A percentile compares a stretch with the other conserved stretches of the same genome.
These are phyloP conservation scores for Rhizoclosmatium globosum DNA, from an alignment of 192 early-diverging fungal species.

Conservation along the genomic window DNA sequence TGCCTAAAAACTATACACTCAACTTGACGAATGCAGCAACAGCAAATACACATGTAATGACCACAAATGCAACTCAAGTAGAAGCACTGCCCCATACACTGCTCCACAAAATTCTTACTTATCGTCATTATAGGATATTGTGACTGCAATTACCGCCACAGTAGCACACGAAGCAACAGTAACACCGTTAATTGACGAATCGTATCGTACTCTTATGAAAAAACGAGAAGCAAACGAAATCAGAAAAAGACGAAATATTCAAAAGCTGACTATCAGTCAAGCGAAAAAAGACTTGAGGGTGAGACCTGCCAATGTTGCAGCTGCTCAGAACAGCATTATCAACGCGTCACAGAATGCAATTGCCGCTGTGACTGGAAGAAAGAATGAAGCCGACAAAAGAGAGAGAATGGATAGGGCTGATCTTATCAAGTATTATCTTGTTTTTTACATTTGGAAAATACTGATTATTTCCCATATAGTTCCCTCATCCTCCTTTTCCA, in stretches of 20 bases:
- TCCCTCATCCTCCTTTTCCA: constrained; percentile 84
- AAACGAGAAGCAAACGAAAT: constrained; percentile 5
- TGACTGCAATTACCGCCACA: constrained; percentile 40
- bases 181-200: constrained; percentile 5
- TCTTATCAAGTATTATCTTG: constrained; percentile 69
- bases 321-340: not conserved
- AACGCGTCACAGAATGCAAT: not conserved
- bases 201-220: not conserved
- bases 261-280: not conserved
- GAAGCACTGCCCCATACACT: too few relatives aligned
- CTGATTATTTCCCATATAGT: not conserved
- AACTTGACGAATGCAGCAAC: constrained; percentile 74
- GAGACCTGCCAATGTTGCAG: constrained; percentile 1
- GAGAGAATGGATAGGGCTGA: constrained; percentile 87
- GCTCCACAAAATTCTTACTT: too few relatives aligned
- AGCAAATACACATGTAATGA: constrained; percentile 81
- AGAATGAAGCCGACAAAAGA: constrained; percentile 62
- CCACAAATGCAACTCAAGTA: constrained; percentile 61
- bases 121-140: too few relatives aligned
- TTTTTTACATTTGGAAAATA: constrained; percentile 2
- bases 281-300: not conserved
- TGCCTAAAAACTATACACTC: constrained; percentile 88
- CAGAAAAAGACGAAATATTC: constrained; percentile 7
- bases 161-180: constrained; percentile 55
- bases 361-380: not conserved